Base-by-base conservation (phyloP, 306 rosid species). In the Prunus dulcis region DNA sequence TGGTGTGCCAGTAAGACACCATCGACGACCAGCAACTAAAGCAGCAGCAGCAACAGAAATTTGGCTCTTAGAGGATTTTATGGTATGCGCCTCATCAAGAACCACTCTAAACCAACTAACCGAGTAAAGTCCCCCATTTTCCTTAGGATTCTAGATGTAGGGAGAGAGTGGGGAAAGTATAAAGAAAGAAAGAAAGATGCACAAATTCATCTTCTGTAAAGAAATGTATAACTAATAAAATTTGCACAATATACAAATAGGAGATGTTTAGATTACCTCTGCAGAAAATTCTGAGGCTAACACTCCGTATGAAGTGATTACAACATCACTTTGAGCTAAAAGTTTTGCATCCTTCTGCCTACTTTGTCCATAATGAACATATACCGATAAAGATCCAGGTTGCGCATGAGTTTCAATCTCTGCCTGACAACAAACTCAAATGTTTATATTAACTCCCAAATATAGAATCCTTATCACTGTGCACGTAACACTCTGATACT, bases 1-100 rank as follows among this genome's bases (percentile, higher is more conserved):
- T 15, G 98, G 98, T 72, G 98, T 94, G 69, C 98, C 98, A 61
- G 98, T 94, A 61, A 94, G 97, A 85, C 97, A 91, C 98, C 98
- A 94, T 55, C 97, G 97, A 17, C 88, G 78, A 83, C 88, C 97
- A 82, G 98, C 96, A 74, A 70, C 90, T 81, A 94, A 73, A 69
- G 97, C 94, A 55, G 95, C 66, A 69, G 91, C 86, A 32, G 98
- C 98, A 22, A 81, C 45, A 23, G 98, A 94, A 81, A 94, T 82
- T 87, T 91, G 98, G 78, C 97, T 94, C 83, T 91, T 94, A 60
- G 96, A 87, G 81, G 98, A 94, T 82, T 91, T 91, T 79, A 91
- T 94, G 57, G 87, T 91, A 81, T 94, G 98, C 43, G 96, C 97
- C 90, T 94, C 98, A 45, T 91, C 98, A 76, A 94, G 98, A 86